Percentiles rank a stretch among this genome's conserved stretches.
Conservation (phyloP, 495 filamentous ascomycete species). For the Bombardia bombarda region DNA sequence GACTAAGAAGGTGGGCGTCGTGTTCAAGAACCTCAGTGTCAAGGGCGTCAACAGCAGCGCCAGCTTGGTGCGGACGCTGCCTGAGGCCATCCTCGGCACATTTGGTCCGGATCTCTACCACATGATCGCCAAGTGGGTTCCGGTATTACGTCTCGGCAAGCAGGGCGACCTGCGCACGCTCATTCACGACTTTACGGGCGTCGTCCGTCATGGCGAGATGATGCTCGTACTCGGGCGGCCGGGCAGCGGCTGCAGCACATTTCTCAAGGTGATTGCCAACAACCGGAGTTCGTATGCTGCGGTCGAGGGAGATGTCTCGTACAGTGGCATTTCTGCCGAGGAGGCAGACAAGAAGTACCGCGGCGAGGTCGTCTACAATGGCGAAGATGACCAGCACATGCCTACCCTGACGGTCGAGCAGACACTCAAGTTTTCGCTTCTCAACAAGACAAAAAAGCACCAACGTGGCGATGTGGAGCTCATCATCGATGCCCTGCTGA, state of each 20-base stretch:
- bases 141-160: constrained; percentile 45
- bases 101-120: constrained; percentile 78
- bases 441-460: constrained; percentile 74
- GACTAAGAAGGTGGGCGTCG: constrained; percentile 75
- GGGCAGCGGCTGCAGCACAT: constrained; percentile 73
- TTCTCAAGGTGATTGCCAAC: constrained; percentile 71
- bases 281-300: constrained; percentile 55
- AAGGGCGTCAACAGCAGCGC: constrained; percentile 61
- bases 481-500: constrained; percentile 61
- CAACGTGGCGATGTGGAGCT: constrained; percentile 58
- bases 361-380: constrained; percentile 77
- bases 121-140: constrained; percentile 56
- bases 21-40: constrained; percentile 73
- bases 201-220: constrained; percentile 69
- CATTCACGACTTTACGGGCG: constrained; percentile 71
- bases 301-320: constrained; percentile 64
- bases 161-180: constrained; percentile 45
- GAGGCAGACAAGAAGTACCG: constrained; percentile 63
- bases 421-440: constrained; percentile 73
- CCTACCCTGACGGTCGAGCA: constrained; percentile 70
- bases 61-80: constrained; percentile 64
- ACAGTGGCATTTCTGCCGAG: constrained; percentile 65
- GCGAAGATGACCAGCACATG: constrained; percentile 75
- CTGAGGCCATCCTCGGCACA: constrained; percentile 70
- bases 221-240: constrained; percentile 78